Base-by-base conservation (phyloP, 2,329 filamentous ascomycete species). In the Aspergillus sp. region DNA sequence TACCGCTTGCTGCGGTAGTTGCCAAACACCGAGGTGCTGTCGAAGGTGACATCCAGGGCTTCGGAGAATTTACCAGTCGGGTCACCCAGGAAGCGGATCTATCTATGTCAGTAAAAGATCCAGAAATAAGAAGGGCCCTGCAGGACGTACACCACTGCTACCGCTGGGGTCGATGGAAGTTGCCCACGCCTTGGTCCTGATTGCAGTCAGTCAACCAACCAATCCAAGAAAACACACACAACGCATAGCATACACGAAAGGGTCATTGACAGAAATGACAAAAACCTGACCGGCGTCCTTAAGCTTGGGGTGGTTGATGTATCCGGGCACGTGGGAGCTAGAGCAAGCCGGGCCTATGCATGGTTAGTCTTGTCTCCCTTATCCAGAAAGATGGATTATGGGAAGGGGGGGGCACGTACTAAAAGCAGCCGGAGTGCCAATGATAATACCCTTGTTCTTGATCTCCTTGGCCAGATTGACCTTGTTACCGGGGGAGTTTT, bases 21-120 rank as follows among this genome's bases (percentile, higher is more conserved):
- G 39, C 91, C 91, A 59, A 97, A 93, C 65, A 95, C 80, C 46
- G 85, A 75, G 8, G 79, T 75, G 44, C 79, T 84, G 53, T 95
- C 88, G 61, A 95, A 96, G 53, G 79, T 78, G 39, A 96, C 77
- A 49, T 94, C 88, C 33, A 95, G 76, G 3, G 85, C 83, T 65
- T 88, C 83, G 54, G 87, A 93, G 71, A 96, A 94, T 49, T 80
- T 75, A 48, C 81, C 85, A 5, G 80, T 77, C 5, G 88, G 86
- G 67, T 95, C 90, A 43, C 84, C 88, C 38, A 96, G 76, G 77
- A 94, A 95, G 53, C 90, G 88, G 60, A 95, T 83, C 86, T 93
- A 43, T 27, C 9, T 8, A 28, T 9, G 29, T 12, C 33, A 29
- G 7, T 44, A 26, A 43, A 10, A 4, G 19, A 36, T 36, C n/a